These are phyloP conservation scores for Bruguiera hainesii DNA, from an alignment of 441 rosid species.

Conservation along the genomic window DNA sequence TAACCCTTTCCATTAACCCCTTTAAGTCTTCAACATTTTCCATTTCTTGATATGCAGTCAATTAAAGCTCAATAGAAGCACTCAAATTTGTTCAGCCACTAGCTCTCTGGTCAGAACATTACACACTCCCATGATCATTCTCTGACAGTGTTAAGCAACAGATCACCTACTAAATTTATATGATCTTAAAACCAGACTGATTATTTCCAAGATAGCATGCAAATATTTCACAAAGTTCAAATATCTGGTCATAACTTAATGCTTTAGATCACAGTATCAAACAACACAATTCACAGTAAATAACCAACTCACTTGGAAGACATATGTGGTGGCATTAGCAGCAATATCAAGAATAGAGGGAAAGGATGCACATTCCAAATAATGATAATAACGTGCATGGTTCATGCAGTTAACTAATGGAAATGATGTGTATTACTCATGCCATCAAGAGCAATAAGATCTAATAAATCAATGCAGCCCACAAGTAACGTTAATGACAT, in stretches of 20 bases:
- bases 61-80: neutral
- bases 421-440: constrained; percentile 15
- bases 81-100: neutral
- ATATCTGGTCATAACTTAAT: neutral
- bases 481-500: neutral
- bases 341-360: neutral
- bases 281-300: neutral
- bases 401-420: neutral
- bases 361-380: neutral
- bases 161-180: neutral
- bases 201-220: neutral
- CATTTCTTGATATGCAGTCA: neutral
- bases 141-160: neutral
- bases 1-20: neutral
- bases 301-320: neutral
- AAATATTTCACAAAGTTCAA: neutral
- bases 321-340: neutral
- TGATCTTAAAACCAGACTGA: neutral
- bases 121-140: neutral
- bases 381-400: constrained; percentile 20
- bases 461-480: neutral
- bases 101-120: neutral
- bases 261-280: constrained; percentile 1
- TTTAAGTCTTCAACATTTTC: neutral
- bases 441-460: neutral